Evolutionary conservation across 148 eudicot genomes (phyloP).

Genomic region (Talinum fruticosum): DNA sequence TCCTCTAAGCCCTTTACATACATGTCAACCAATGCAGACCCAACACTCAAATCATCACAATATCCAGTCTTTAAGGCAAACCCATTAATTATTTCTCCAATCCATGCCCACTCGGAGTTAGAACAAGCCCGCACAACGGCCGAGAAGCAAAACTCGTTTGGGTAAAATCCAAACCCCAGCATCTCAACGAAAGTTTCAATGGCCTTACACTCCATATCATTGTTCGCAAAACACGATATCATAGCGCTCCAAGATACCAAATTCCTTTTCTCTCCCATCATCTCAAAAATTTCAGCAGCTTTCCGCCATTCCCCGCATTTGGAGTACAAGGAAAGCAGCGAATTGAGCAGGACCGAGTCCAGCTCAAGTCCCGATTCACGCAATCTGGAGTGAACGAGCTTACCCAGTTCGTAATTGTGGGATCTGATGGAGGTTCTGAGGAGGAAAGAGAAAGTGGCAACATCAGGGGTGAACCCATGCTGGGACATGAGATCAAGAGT

Average conservation of each 20-base stretch:
- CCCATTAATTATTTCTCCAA: slow-evolving; percentile 48
- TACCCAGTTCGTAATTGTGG: slow-evolving; percentile 46
- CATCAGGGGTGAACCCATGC: slow-evolving; percentile 43
- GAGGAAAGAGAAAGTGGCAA: slow-evolving; percentile 46
- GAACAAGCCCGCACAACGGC: slow-evolving; percentile 50
- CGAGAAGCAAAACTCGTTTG: slow-evolving; percentile 53
- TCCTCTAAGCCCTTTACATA: slow-evolving; percentile 47
- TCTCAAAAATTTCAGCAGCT: slow-evolving; percentile 36
- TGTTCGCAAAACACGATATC: slow-evolving; percentile 52
- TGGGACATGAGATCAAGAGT: slow-evolving; percentile 51
- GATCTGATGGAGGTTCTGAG: slow-evolving; percentile 57
- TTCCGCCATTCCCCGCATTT: slow-evolving; percentile 53
- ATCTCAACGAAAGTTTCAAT: slow-evolving; percentile 43
- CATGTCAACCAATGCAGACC: slow-evolving; percentile 62
- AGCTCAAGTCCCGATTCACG: slow-evolving; percentile 28
- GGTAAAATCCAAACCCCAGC: slow-evolving; percentile 43
- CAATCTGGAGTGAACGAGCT: slow-evolving; percentile 41
- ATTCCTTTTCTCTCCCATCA: slow-evolving; percentile 38
- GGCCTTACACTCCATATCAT: slow-evolving; percentile 37
- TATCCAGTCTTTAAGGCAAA: slow-evolving; percentile 45
- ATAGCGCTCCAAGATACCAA: slow-evolving; percentile 65
- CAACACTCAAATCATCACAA: slow-evolving; percentile 52
- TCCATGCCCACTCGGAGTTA: slow-evolving; percentile 21
- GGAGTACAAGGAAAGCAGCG: slow-evolving; percentile 50
- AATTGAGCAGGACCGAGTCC: slow-evolving; percentile 45